Evolutionary conservation across 163 green algal genomes (phyloP).

Genomic region (Scenedesmus sp.): DNA sequence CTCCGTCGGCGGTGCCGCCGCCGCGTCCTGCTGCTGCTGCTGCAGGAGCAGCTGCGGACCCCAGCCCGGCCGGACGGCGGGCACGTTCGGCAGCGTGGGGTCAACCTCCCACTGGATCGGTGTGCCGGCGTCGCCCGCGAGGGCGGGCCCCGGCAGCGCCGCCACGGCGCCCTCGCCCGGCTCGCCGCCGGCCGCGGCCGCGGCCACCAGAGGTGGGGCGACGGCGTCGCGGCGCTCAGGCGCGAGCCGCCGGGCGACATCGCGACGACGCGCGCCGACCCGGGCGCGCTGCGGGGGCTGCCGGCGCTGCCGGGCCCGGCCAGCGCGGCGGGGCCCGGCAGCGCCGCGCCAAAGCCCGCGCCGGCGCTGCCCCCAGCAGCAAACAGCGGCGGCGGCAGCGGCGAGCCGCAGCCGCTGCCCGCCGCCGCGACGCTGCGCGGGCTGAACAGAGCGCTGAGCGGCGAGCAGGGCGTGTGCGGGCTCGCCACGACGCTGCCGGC

Average conservation of each 20-base stretch:
- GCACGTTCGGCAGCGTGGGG: too few relatives aligned
- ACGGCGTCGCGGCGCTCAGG: background rate
- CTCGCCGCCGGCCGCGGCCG: too few relatives aligned
- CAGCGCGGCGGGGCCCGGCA: background rate
- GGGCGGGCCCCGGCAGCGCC: too few relatives aligned
- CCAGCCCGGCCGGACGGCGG: too few relatives aligned
- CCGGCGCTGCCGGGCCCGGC: background rate
- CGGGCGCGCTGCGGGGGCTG: background rate
- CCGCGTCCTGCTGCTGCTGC: conserved; percentile 12
- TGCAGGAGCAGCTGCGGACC: too few relatives aligned
- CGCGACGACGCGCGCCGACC: background rate
- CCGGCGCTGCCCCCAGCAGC: background rate
- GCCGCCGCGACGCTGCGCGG: background rate
- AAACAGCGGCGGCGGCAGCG: conserved; percentile 13
- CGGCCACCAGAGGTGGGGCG: too few relatives aligned
- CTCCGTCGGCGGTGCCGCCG: background rate
- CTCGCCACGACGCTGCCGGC: conserved; percentile 17
- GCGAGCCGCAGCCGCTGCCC: background rate
- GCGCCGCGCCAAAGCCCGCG: background rate
- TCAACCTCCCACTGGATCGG: too few relatives aligned
- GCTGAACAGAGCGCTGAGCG: conserved; percentile 25
- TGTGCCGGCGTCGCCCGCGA: too few relatives aligned
- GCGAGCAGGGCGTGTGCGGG: conserved; percentile 10
- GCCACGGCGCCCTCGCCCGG: too few relatives aligned
- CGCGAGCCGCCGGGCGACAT: background rate